Evolutionary conservation across 2,329 filamentous ascomycete genomes (phyloP), one percentile per base, ranked within the genome.

Genomic region (Colletotrichum sp.): DNA sequence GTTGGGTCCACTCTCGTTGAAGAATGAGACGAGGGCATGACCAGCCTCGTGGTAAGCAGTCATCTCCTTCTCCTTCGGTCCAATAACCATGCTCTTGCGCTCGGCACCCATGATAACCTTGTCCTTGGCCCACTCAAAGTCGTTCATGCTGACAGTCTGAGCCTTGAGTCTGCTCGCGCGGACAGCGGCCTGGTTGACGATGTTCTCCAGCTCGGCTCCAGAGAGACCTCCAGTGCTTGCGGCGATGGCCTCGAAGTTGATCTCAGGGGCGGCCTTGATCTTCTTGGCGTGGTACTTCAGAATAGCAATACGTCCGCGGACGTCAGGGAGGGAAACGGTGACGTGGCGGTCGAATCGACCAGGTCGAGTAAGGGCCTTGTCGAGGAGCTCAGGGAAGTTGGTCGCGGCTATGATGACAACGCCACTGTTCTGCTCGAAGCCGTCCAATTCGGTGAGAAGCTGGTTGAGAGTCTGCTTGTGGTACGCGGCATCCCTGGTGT

Each of bases 381-480:
- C 97, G 27, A 99, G 92, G 36, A 96, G 89, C 85, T 98, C 93
- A 5, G 97, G 97, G 82, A 98, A 97, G 86, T 99, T 99, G 78
- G 97, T 99, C 5, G 97, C 97, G 67, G 94, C 97, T 77, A 99
- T 93, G 82, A 99, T 96, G 82, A 99, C 98, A 32, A 99, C 96
- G 78, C 96, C 95, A 78, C 94, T 97, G 81, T 95, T 95, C 83
- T 98, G 96, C 74, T 98, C 96, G 82, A 99, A 99, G 28, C 98
- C 98, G 81, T 99, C 98, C 52, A 99, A 91, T 84, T 99, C 97
- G 22, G 98, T 98, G 73, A 99, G 91, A 70, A 99, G 91, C 86
- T 99, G 97, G 83, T 99, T 99, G 78, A 99, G 90, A 0, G 97
- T 99, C 86, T 99, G 98, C 84, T 98, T 98, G 78, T 96, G 95